Evolutionary conservation across 2,329 filamentous ascomycete species (phyloP), one percentile per base, ranked within the genome.

Genomic region (Amauroascus niger): DNA sequence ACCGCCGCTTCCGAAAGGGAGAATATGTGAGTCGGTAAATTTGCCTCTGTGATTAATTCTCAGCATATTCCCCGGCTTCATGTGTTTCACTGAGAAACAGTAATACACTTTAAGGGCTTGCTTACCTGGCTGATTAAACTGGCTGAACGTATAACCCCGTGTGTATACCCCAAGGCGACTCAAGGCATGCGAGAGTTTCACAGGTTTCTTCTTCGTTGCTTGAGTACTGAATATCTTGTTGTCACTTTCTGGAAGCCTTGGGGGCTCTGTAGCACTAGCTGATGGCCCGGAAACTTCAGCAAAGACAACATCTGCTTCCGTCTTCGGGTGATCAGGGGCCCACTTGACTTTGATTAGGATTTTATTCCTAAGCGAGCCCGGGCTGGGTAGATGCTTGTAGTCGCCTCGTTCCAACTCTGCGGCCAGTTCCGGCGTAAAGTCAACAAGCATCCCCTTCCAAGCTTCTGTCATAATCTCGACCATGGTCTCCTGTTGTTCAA

Each of bases 401-500:
- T 66, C 61, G n/a, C 56, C 54, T 7, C 53, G 49, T 40, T 55
- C 57, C 16, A 57, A 81, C 74, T 65, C 80, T 68, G 59, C 73
- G 74, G 60, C 74, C 70, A 75, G 37, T 72, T 87, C 83, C 66
- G 60, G 74, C 72, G 61, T 74, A 71, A 76, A 35, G 72, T 88
- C 83, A 9, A 96, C 75, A 5, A 97, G 75, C 62, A 86, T 72
- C 0, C 80, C 83, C 39, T 78, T 79, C 89, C 90, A 98, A 59
- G 87, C 85, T 60, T 95, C 82, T 59, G 83, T 83, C 86, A 98
- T 96, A 58, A 97, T 95, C 53, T 87, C 80, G 9, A 95, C 90
- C 87, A 97, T 96, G 49, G 86, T 79, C 59, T 88, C 82, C 68
- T 98, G 93, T 68, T 97, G 91, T 51, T 87, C 81, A 1, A 78